Conservation (phyloP, 306 rosid genomes). For the Citrullus amarus region DNA sequence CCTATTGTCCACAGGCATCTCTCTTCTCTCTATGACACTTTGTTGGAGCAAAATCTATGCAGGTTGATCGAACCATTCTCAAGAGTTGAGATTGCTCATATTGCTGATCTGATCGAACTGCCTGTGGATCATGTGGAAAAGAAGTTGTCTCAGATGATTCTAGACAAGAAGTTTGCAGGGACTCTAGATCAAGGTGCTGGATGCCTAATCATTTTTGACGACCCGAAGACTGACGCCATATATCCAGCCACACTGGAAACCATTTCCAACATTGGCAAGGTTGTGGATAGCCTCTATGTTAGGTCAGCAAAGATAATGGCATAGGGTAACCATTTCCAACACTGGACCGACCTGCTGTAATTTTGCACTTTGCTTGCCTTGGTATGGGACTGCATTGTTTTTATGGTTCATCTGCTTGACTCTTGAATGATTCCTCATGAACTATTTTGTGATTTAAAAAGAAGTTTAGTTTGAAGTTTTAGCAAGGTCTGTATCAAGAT, state of each 20-base stretch:
- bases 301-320: slow-evolving; percentile 97
- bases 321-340: slow-evolving; percentile 12
- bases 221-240: slow-evolving; percentile 35
- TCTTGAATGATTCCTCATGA: neutral
- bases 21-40: slow-evolving; percentile 70
- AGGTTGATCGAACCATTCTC: slow-evolving; percentile 91
- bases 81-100: slow-evolving; percentile 82
- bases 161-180: slow-evolving; percentile 51
- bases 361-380: neutral
- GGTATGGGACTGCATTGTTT: neutral
- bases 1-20: slow-evolving; percentile 95
- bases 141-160: slow-evolving; percentile 39
- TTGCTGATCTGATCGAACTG: slow-evolving; percentile 80
- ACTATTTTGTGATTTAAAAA: neutral
- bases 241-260: slow-evolving; percentile 67
- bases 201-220: slow-evolving; percentile 34
- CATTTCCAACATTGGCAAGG: slow-evolving; percentile 76
- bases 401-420: neutral
- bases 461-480: neutral
- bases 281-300: slow-evolving; percentile 81
- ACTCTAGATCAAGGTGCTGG: slow-evolving; percentile 94
- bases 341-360: neutral
- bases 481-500: neutral
- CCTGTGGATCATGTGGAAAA: slow-evolving; percentile 41
- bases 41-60: slow-evolving; percentile 89